A percentile compares a stretch with the other conserved stretches of the same genome.
Evolutionary conservation across 192 early-diverging fungal genomes (phyloP).

Genomic region (Linnemannia zychae): DNA sequence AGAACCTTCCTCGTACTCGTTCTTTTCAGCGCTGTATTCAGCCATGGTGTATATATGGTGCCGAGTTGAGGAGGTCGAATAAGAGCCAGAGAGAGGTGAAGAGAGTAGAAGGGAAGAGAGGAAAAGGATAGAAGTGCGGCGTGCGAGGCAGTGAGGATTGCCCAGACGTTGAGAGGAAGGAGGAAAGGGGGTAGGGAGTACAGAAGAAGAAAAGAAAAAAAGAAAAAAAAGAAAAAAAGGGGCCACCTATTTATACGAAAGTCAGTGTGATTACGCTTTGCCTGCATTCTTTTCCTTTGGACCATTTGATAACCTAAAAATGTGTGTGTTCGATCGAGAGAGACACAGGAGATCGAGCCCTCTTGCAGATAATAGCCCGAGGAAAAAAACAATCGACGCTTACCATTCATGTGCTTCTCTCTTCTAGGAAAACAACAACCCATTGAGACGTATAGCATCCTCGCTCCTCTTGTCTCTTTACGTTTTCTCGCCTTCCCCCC

Average conservation of each 20-base stretch:
- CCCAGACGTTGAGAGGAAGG: constrained; percentile 2
- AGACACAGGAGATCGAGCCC: not conserved
- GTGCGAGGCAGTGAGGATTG: constrained; percentile 9
- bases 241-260: not conserved
- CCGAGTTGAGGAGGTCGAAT: not conserved
- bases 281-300: not conserved
- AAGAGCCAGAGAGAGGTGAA: not conserved
- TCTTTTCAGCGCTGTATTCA: constrained; percentile 17
- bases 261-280: not conserved
- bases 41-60: constrained; percentile 23
- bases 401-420: not conserved
- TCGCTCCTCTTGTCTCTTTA: no score
- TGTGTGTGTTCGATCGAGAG: not conserved
- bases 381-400: not conserved
- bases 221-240: not conserved
- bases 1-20: constrained; percentile 14
- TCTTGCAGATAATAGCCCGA: not conserved
- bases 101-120: not conserved
- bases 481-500: no score
- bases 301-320: not conserved
- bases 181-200: not conserved
- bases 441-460: not conserved
- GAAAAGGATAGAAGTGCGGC: not conserved
- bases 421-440: not conserved
- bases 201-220: not conserved